phyloP scores from a whole-genome alignment of 192 early-diverging fungal species.

The Phycomyces nitens region DNA sequence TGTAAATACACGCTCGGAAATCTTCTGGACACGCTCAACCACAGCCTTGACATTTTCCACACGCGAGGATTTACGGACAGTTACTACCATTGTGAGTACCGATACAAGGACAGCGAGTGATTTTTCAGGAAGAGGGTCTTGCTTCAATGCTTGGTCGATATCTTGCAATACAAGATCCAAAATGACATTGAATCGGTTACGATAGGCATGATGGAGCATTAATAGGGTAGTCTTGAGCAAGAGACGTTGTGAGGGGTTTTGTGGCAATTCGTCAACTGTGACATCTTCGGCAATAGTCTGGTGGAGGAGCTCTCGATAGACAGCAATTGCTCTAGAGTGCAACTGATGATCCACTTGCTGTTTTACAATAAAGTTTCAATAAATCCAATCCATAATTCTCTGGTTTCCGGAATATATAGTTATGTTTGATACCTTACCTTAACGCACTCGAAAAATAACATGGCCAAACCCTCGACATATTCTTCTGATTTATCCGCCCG shows the following conservation, averaged over 20 bases:
- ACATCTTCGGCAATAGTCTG: slow-evolving; percentile 35
- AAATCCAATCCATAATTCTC: not conserved
- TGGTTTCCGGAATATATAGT: not conserved
- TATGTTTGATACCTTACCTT: slow-evolving; percentile 44
- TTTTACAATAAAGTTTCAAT: not conserved
- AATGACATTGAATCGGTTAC: slow-evolving; percentile 46
- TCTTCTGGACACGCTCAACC: slow-evolving; percentile 33
- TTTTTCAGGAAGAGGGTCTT: slow-evolving; percentile 26
- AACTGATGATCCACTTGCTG: slow-evolving; percentile 48
- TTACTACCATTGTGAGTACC: slow-evolving; percentile 42
- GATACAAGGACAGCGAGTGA: slow-evolving; percentile 41
- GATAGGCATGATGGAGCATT: slow-evolving; percentile 47
- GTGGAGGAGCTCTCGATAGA: slow-evolving; percentile 41
- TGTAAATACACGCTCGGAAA: slow-evolving; percentile 36
- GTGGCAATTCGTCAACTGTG: slow-evolving; percentile 23
- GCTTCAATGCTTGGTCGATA: slow-evolving; percentile 28
- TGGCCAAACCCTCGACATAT: slow-evolving; percentile 72
- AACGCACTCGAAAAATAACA: slow-evolving; percentile 81
- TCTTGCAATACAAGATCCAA: slow-evolving; percentile 39
- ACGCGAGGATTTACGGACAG: slow-evolving; percentile 52
- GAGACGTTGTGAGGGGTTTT: slow-evolving; percentile 33
- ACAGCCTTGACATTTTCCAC: slow-evolving; percentile 48
- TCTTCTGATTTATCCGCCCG: slow-evolving; percentile 39
- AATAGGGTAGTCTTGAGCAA: slow-evolving; percentile 48
- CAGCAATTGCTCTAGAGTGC: slow-evolving; percentile 42